Base-by-base conservation (phyloP, 345 rosid species). In the Gossypium ekmanianum region DNA sequence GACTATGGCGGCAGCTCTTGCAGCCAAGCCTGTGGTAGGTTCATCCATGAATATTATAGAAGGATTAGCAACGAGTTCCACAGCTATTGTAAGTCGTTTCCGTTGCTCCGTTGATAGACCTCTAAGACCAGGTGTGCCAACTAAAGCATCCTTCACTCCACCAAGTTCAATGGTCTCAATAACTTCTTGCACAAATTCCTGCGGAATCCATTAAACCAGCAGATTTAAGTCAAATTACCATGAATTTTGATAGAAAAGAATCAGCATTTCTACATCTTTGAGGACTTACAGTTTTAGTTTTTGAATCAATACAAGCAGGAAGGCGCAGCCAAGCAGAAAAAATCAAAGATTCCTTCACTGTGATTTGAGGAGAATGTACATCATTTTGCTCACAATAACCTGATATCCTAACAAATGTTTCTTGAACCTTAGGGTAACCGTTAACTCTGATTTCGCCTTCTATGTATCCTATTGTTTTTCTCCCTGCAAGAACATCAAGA, bases 361-460 rank as follows among this genome's bases (percentile, higher is more conserved):
- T 93, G 61, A 93, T 83, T 68, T 85, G 90, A 0, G 92, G 89
- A 52, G 98, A 88, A 79, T 93, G 98, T 74, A 90, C 87, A 77
- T 91, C 98, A 0, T 81, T 84, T 82, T 93, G 98, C 76, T 93
- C 98, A 61, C 94, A 91, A 68, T 93, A 91, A 26, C 98, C 93
- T 3, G 98, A 91, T 73, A 93, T 81, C 79, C 98, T 86, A 2
- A 97, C 94, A 78, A 87, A 93, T 0, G 97, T 86, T 75, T 87
- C 83, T 68, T 93, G 97, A 64, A 85, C 89, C 79, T 91, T 93
- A 20, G 77, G 93, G 75, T 75, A 88, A 20, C 97, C 94, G 0
- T 84, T 81, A 41, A 90, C 79, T 81, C 72, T 87, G n/a, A 93
- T 86, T 67, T 91, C 92, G 43, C 94, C 98, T 79, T 87, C 93